A percentile compares a stretch with the other conserved stretches of the same genome.
Conservation (phyloP, 2,329 filamentous ascomycete genomes). For the Bipolaris bicolor region DNA sequence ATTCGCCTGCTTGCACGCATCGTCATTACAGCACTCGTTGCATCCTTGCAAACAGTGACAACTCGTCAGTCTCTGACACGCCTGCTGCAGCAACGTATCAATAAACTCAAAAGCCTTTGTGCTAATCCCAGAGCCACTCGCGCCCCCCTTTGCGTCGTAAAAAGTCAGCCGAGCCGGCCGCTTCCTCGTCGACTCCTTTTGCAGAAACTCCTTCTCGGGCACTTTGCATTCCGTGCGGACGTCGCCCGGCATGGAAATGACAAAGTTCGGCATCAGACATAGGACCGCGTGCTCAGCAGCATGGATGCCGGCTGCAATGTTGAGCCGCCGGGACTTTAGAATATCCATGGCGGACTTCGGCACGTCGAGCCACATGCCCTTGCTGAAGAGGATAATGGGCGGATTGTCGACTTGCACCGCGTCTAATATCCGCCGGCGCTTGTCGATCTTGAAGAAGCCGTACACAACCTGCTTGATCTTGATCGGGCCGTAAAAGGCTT, state of each 20-base stretch:
- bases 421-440: constrained; percentile 82
- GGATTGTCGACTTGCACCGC: constrained; percentile 93
- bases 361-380: constrained; percentile 96
- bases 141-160: constrained; percentile 92
- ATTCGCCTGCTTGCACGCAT: constrained; percentile 83
- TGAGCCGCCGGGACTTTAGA: constrained; percentile 72
- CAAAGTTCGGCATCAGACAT: constrained; percentile 85
- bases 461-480: constrained; percentile 88
- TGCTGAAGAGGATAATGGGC: constrained; percentile 81
- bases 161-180: constrained; percentile 88
- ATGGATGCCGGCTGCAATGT: constrained; percentile 89
- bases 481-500: constrained; percentile 85
- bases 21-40: constrained; percentile 85
- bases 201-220: constrained; percentile 83
- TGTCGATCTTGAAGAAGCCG: constrained; percentile 97
- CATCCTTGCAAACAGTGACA: constrained; percentile 84
- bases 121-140: constrained; percentile 81
- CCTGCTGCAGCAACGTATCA: constrained; percentile 76
- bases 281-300: constrained; percentile 92
- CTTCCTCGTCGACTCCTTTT: constrained; percentile 72
- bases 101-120: constrained; percentile 94
- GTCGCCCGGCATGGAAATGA: constrained; percentile 87
- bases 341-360: constrained; percentile 80
- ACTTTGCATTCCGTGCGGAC: constrained; percentile 95
- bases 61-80: constrained; percentile 74